Percentiles rank a stretch among this genome's conserved stretches.
Conservation (phyloP, 495 filamentous ascomycete species). For the Thozetella sp. region DNA sequence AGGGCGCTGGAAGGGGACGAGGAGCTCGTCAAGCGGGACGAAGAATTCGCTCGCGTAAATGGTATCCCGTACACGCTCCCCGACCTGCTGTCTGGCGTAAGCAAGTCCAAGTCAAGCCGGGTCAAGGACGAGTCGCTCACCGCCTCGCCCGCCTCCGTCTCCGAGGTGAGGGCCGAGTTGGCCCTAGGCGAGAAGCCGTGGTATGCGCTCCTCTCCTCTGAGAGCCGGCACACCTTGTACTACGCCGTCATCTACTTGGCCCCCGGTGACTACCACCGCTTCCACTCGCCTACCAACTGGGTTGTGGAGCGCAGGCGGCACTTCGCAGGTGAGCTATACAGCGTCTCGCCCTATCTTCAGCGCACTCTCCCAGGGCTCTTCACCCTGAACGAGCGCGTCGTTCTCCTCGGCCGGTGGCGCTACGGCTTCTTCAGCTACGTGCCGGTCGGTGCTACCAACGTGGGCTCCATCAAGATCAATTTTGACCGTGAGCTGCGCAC, state of each 20-base stretch:
- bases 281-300: slow-evolving; percentile 94
- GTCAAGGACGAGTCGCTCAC: slow-evolving; percentile 49
- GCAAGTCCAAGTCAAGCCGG: slow-evolving; percentile 33
- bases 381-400: slow-evolving; percentile 94
- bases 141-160: slow-evolving; percentile 67
- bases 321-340: slow-evolving; percentile 95
- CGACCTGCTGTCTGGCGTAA: slow-evolving; percentile 77
- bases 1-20: slow-evolving; percentile 43
- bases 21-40: slow-evolving; percentile 71
- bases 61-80: slow-evolving; percentile 97
- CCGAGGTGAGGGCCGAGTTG: slow-evolving; percentile 82
- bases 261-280: slow-evolving; percentile 97
- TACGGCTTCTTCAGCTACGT: slow-evolving; percentile 97
- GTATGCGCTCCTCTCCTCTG: slow-evolving; percentile 66
- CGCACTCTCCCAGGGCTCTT: slow-evolving; percentile 90
- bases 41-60: slow-evolving; percentile 94
- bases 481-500: slow-evolving; percentile 95
- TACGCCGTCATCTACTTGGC: slow-evolving; percentile 98
- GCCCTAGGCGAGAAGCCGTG: slow-evolving; percentile 74
- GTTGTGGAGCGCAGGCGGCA: slow-evolving; percentile 89
- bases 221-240: slow-evolving; percentile 71
- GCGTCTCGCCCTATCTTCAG: slow-evolving; percentile 92
- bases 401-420: slow-evolving; percentile 90
- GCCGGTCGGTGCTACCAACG: slow-evolving; percentile 97
- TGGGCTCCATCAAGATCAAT: slow-evolving; percentile 95